Evolutionary conservation across 352 stramenopile genomes (phyloP).

Genomic region (Pythium rishiriense): DNA sequence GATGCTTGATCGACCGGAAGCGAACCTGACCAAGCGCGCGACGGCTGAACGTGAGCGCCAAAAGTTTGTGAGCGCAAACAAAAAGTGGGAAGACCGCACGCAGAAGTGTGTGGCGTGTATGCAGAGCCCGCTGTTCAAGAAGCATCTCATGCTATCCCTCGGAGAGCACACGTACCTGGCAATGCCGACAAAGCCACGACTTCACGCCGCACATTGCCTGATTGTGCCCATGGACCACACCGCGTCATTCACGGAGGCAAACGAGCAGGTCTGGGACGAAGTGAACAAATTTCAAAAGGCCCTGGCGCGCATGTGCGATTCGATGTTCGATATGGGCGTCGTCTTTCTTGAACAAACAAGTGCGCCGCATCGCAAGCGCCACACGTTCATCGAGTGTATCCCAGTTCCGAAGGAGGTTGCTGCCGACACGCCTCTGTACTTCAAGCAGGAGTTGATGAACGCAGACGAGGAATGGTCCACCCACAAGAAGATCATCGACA

Average conservation of each 20-base stretch:
- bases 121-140: conserved; percentile 73
- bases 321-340: conserved; percentile 54
- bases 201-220: conserved; percentile 69
- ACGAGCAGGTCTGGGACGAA: conserved; percentile 66
- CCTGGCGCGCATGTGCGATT: conserved; percentile 54
- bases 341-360: conserved; percentile 83
- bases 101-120: conserved; percentile 73
- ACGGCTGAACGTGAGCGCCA: conserved; percentile 52
- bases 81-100: conserved; percentile 65
- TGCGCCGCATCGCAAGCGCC: conserved; percentile 53
- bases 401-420: conserved; percentile 63
- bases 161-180: conserved; percentile 76
- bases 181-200: conserved; percentile 49
- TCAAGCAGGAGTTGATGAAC: conserved; percentile 83
- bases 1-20: conserved; percentile 49
- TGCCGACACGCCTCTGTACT: conserved; percentile 70
- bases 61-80: conserved; percentile 55
- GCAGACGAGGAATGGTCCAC: conserved; percentile 77
- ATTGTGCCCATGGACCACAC: conserved; percentile 79
- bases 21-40: conserved; percentile 61
- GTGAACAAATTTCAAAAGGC: conserved; percentile 67
- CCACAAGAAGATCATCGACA: conserved; percentile 84
- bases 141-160: conserved; percentile 78
- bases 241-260: conserved; percentile 51
- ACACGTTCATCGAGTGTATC: conserved; percentile 82